phyloP scores from a whole-genome alignment of 2,329 filamentous ascomycete species.

The Xylariaceae sp. region DNA sequence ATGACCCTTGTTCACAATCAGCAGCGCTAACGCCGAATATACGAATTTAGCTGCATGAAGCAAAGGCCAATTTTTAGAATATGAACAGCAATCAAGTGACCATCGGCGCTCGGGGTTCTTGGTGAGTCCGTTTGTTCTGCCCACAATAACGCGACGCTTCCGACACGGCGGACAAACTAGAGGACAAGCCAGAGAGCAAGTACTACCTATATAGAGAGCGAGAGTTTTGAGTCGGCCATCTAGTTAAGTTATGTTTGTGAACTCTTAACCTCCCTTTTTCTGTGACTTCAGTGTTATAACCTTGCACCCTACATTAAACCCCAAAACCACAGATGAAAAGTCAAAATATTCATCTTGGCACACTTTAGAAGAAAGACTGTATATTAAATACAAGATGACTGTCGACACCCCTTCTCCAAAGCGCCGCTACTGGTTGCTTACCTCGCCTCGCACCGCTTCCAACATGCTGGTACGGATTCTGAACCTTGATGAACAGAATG shows the following conservation, averaged over 20 bases:
- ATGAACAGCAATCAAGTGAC: background rate
- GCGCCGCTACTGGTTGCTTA: slow-evolving; percentile 28
- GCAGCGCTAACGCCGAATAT: background rate
- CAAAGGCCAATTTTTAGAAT: background rate
- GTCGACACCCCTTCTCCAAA: slow-evolving; percentile 11
- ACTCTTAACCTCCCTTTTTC: too few relatives aligned
- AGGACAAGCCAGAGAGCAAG: background rate
- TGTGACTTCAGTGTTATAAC: too few relatives aligned
- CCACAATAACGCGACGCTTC: background rate
- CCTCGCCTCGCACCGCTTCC: slow-evolving; percentile 29
- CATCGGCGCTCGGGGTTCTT: background rate
- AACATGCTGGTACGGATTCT: slow-evolving; percentile 27
- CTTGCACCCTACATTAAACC: background rate
- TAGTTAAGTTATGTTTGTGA: too few relatives aligned
- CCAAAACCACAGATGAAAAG: background rate
- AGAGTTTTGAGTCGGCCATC: background rate
- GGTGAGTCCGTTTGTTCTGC: background rate
- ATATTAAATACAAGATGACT: slow-evolving; percentile 16
- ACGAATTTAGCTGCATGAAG: background rate
- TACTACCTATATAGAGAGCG: slow-evolving; percentile 4
- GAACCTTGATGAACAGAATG: slow-evolving; percentile 23
- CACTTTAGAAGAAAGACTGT: background rate
- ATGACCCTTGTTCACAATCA: too few relatives aligned
- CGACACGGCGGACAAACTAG: background rate
- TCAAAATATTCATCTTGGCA: background rate